Base-by-base conservation (phyloP, 2,329 filamentous ascomycete genomes). In the Fusarium virguliforme region DNA sequence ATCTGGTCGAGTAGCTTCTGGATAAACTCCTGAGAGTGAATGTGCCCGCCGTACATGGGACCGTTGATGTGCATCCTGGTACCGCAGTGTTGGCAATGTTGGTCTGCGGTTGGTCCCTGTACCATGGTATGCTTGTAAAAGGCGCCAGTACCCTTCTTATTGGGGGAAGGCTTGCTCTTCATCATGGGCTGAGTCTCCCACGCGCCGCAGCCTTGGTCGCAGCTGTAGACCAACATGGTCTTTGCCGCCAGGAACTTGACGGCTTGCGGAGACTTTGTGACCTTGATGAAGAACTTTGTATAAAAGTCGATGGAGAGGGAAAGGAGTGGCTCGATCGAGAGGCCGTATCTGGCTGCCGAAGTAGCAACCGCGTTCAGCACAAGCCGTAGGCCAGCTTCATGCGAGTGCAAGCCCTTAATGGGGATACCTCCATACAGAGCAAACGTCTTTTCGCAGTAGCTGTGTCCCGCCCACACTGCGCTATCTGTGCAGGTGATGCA, bases 301-400 rank as follows among this genome's bases (percentile, higher is more conserved):
- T 99, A 99, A 80, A 97, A 99, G 81, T 99, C 96, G 68, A 98
- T 97, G 3, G 94, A 98, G 1, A 99, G 87, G 6, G 94, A 97
- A 10, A 99, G 87, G 4, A 98, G 87, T 1, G 96, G 96, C 80
- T 98, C 95, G 64, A 98, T 94, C 0, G 93, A 87, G 43, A 98
- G 84, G 1, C 96, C 95, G 74, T 99, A 97, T 68, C 91, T 91
- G 15, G 92, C 93, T 4, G 94, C 96, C 1, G 94, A 88, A 1
- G 90, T 89, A 3, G 95, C 92, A 64, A 98, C 89, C 4, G 91
- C 89, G 78, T 98, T 90, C 12, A 99, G 82, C 56, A 99, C 93
- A 9, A 99, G 85, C 5, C 96, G 92, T 59, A 99, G 81, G 2
- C 95, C 96, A 34, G 89, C 94, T 82, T 99, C 96, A 75, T 99